These are phyloP conservation scores for Penicillium sp. DNA, from an alignment of 2,329 filamentous ascomycete species.

Conservation along the genomic window DNA sequence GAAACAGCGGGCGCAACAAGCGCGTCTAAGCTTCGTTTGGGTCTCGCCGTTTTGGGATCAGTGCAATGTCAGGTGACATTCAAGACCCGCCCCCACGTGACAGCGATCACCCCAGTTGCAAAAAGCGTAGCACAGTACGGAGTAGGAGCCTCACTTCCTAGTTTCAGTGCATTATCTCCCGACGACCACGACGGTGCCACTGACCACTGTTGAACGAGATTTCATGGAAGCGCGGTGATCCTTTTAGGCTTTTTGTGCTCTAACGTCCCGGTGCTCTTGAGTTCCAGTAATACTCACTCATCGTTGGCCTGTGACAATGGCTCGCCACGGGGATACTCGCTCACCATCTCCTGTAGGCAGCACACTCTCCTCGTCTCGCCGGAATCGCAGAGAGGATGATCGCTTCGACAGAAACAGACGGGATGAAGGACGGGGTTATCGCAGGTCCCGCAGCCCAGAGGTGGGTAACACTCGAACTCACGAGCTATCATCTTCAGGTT, in stretches of 20 bases:
- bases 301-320: conserved; percentile 63
- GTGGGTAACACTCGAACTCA: conserved; percentile 40
- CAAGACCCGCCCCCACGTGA: conserved; percentile 17
- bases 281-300: conserved; percentile 56
- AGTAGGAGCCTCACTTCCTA: background rate
- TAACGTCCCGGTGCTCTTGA: conserved; percentile 38
- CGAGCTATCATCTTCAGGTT: background rate
- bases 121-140: conserved; percentile 14
- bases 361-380: conserved; percentile 74
- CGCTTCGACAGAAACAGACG: conserved; percentile 59
- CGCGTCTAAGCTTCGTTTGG: conserved; percentile 35
- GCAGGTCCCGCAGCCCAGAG: conserved; percentile 56
- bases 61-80: conserved; percentile 10
- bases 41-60: conserved; percentile 34
- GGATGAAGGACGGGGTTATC: conserved; percentile 57
- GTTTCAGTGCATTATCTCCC: conserved; percentile 5
- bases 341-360: conserved; percentile 95
- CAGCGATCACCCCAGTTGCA: conserved; percentile 25
- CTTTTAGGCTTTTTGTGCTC: conserved; percentile 27
- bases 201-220: conserved; percentile 5
- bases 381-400: conserved; percentile 61
- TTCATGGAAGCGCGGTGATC: conserved; percentile 36
- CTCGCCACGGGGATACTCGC: conserved; percentile 69
- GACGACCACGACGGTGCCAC: conserved; percentile 11
- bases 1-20: conserved; percentile 11